Conservation (phyloP, 768 basidiomycete genomes). For the Russula sp. region DNA sequence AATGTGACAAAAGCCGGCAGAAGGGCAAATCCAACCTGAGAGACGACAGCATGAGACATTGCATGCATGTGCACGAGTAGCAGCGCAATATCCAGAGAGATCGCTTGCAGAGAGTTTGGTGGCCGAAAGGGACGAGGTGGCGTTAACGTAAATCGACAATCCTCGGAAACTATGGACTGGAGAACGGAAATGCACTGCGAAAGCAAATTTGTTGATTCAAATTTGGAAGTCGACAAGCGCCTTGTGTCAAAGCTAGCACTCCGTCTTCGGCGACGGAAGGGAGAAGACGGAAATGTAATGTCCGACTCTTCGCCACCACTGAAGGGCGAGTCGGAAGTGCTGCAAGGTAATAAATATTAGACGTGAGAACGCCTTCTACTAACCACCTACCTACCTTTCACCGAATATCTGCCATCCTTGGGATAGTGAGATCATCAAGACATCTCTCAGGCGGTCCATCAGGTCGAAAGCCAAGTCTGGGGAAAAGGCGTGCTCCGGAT, state of each 20-base stretch:
- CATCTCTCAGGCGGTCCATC: constrained; percentile 58
- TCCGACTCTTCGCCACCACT: constrained; percentile 10
- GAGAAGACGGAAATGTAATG: constrained; percentile 33
- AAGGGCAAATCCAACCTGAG: constrained; percentile 62
- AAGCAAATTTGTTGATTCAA: constrained; percentile 51
- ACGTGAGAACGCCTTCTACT: neutral
- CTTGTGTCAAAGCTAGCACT: constrained; percentile 42
- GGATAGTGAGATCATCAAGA: constrained; percentile 40
- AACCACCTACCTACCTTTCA: constrained; percentile 18
- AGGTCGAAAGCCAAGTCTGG: constrained; percentile 67
- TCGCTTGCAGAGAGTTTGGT: constrained; percentile 71
- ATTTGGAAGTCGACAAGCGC: constrained; percentile 48
- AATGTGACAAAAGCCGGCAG: constrained; percentile 77
- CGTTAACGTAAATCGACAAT: constrained; percentile 64
- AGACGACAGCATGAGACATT: constrained; percentile 49
- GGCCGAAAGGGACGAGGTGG: constrained; percentile 63
- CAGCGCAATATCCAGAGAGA: constrained; percentile 68
- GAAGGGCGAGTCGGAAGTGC: constrained; percentile 5
- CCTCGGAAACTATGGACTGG: constrained; percentile 63
- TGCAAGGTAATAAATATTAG: neutral
- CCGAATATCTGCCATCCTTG: constrained; percentile 25
- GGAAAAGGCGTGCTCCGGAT: constrained; percentile 46
- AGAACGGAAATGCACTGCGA: constrained; percentile 58
- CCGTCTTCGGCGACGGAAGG: constrained; percentile 48
- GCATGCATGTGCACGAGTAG: constrained; percentile 57